phyloP scores from a whole-genome alignment of 352 stramenopile genomes.

The Phytophthora cactorum region DNA sequence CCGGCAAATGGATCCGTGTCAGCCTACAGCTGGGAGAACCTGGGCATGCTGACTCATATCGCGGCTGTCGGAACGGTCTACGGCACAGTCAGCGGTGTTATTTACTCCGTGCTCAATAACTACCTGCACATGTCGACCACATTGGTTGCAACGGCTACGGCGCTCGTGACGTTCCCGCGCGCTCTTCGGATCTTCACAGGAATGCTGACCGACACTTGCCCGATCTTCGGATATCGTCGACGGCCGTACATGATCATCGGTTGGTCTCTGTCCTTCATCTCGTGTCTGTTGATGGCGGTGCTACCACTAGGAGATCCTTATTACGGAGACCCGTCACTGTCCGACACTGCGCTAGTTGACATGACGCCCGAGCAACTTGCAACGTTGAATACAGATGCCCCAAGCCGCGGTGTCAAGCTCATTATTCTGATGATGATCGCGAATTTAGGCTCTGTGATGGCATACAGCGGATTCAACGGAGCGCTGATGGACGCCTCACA shows the following conservation, averaged over 20 bases:
- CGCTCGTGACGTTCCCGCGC: conserved; percentile 49
- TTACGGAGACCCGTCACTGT: conserved; percentile 40
- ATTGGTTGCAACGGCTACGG: conserved; percentile 45
- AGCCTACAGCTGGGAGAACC: conserved; percentile 37
- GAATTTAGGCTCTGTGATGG: conserved; percentile 75
- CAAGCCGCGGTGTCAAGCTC: conserved; percentile 47
- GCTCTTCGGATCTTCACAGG: conserved; percentile 62
- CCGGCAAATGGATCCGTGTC: conserved; percentile 27
- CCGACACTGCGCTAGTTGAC: conserved; percentile 28
- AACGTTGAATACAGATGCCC: conserved; percentile 45
- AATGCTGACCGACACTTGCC: conserved; percentile 73
- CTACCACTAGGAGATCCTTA: conserved; percentile 53
- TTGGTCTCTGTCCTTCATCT: conserved; percentile 47
- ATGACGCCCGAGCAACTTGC: conserved; percentile 43
- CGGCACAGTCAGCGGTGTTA: conserved; percentile 35
- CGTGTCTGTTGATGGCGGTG: conserved; percentile 49
- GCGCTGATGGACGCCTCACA: conserved; percentile 63
- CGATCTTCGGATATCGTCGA: conserved; percentile 76
- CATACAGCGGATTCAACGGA: conserved; percentile 74
- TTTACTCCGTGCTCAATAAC: conserved; percentile 66
- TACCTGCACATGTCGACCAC: conserved; percentile 64
- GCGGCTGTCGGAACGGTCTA: conserved; percentile 52
- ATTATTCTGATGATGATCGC: conserved; percentile 77
- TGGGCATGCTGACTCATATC: conserved; percentile 52
- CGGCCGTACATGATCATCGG: conserved; percentile 88